phyloP scores from a whole-genome alignment of 1,139 yeast genomes.

The Lodderomyces elongisporus region DNA sequence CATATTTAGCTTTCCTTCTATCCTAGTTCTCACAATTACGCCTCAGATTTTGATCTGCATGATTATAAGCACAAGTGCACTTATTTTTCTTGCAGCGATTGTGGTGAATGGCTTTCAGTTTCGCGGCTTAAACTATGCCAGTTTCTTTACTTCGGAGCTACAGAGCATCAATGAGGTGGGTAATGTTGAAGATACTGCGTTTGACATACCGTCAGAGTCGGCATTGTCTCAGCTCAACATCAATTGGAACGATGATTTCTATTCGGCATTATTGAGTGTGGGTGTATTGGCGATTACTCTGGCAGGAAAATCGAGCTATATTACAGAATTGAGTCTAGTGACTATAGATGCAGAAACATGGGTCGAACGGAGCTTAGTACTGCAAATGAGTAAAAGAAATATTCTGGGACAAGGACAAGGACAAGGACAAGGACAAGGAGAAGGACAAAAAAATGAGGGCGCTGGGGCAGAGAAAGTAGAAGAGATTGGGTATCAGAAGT shows the following conservation, averaged over 20 bases:
- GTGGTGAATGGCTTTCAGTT: slow-evolving; percentile 53
- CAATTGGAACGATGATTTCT: slow-evolving; percentile 56
- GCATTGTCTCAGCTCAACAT: slow-evolving; percentile 21
- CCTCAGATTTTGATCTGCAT: slow-evolving; percentile 57
- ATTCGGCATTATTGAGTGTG: slow-evolving; percentile 52
- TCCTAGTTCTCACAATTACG: slow-evolving; percentile 50
- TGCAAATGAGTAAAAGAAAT: slow-evolving; percentile 9
- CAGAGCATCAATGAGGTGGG: slow-evolving; percentile 24
- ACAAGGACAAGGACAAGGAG: too few species aligned
- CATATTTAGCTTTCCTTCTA: slow-evolving; percentile 45
- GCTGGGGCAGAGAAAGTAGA: too few species aligned
- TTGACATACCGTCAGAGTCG: slow-evolving; percentile 11
- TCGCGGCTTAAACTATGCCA: slow-evolving; percentile 44
- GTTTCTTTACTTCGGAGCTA: slow-evolving; percentile 35
- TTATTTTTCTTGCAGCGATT: slow-evolving; percentile 51
- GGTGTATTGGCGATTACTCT: slow-evolving; percentile 63
- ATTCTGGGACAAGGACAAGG: slow-evolving; percentile 9
- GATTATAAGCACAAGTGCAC: slow-evolving; percentile 46
- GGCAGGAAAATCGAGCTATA: slow-evolving; percentile 62
- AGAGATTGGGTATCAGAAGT: too few species aligned
- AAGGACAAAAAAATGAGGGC: too few species aligned
- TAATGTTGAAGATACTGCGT: slow-evolving; percentile 28
- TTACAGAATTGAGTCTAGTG: slow-evolving; percentile 53
- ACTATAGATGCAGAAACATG: slow-evolving; percentile 51
- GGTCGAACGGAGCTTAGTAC: slow-evolving; percentile 43